These are phyloP conservation scores for Pugionium cornutum DNA, from an alignment of 345 rosid species.

Conservation along the genomic window DNA sequence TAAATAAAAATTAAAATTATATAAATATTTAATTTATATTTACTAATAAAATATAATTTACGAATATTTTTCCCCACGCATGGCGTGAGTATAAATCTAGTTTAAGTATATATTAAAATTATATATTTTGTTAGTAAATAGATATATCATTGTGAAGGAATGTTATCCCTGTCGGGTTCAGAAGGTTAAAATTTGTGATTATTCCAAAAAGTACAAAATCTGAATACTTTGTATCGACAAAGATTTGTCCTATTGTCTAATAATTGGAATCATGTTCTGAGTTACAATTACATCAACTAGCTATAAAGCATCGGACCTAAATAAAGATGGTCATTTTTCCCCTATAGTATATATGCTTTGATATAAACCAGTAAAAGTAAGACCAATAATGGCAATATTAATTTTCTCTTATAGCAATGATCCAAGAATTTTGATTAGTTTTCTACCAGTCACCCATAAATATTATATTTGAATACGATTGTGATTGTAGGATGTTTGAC, in stretches of 20 bases:
- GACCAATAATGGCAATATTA: conserved; percentile 31
- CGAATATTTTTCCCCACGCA: too few relatives aligned
- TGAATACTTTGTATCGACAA: conserved; percentile 27
- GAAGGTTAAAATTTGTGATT: conserved; percentile 17
- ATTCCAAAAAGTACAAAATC: conserved; percentile 32
- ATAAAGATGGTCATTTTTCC: conserved; percentile 14
- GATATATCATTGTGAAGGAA: conserved; percentile 25
- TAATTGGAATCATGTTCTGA: conserved; percentile 38
- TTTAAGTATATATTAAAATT: too few relatives aligned
- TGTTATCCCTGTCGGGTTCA: conserved; percentile 16
- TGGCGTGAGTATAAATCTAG: too few relatives aligned
- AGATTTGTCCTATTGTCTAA: conserved; percentile 29
- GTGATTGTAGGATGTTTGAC: too few relatives aligned
- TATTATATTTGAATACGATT: too few relatives aligned
- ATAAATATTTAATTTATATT: too few relatives aligned
- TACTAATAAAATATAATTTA: too few relatives aligned
- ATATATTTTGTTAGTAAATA: background rate
- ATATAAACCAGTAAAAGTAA: conserved; percentile 35
- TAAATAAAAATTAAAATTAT: too few relatives aligned
- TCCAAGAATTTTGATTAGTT: too few relatives aligned
- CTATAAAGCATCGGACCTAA: conserved; percentile 12
- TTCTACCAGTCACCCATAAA: too few relatives aligned
- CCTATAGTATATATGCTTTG: conserved; percentile 27
- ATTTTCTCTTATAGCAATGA: too few relatives aligned
- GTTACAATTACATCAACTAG: conserved; percentile 35